Evolutionary conservation across 306 rosid species (phyloP).

Genomic region (Prunus persica): Prunus_persica_NCBIv2 NC_034014.1:8228501-8229000

Average conservation of each 20-base stretch:
- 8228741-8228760: neutral
- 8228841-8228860: neutral
- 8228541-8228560: neutral
- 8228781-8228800: neutral
- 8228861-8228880: neutral
- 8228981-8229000: neutral
- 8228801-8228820: neutral
- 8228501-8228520: constrained; percentile 48
- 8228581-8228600: neutral
- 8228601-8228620: constrained; percentile 4
- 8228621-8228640: constrained; percentile 9
- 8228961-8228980: neutral
- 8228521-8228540: neutral
- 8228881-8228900: neutral
- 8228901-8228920: neutral
- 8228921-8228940: too few species aligned
- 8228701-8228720: constrained; percentile 95
- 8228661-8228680: constrained; percentile 96
- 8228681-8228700: constrained; percentile 95
- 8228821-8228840: neutral
- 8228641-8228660: constrained; percentile 77
- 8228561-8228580: neutral
- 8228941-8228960: neutral
- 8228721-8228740: constrained; percentile 60
- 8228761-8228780: neutral